These are phyloP conservation scores for Neurospora sp. DNA, from an alignment of 495 filamentous ascomycete species.

Conservation along the genomic window DNA sequence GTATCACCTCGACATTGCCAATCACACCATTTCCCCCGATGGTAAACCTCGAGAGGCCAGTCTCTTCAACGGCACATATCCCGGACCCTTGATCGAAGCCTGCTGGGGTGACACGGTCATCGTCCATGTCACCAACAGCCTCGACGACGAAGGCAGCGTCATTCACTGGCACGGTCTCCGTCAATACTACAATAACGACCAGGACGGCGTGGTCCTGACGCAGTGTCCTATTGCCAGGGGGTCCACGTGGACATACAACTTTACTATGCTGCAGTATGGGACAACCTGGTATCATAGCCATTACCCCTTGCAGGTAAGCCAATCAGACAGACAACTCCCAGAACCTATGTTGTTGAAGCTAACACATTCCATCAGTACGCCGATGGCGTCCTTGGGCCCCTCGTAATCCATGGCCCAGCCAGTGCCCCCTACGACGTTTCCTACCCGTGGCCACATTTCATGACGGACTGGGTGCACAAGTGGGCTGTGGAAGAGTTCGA, in stretches of 20 bases:
- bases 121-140: slow-evolving; percentile 40
- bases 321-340: neutral
- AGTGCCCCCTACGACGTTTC: slow-evolving; percentile 42
- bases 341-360: neutral
- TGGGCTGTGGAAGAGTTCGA: slow-evolving; percentile 11
- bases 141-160: slow-evolving; percentile 19
- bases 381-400: slow-evolving; percentile 34
- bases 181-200: slow-evolving; percentile 18
- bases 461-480: slow-evolving; percentile 26
- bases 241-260: slow-evolving; percentile 29
- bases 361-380: slow-evolving; percentile 28
- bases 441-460: slow-evolving; percentile 32
- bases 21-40: slow-evolving; percentile 27
- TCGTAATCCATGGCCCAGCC: slow-evolving; percentile 45
- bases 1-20: slow-evolving; percentile 21
- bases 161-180: slow-evolving; percentile 47
- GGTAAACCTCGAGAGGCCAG: slow-evolving; percentile 15
- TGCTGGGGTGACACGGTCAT: slow-evolving; percentile 48
- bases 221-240: slow-evolving; percentile 41
- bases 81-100: slow-evolving; percentile 46
- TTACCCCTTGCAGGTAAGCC: slow-evolving; percentile 23
- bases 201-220: slow-evolving; percentile 33
- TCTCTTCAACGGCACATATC: slow-evolving; percentile 25
- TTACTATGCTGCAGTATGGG: slow-evolving; percentile 40
- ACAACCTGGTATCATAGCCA: slow-evolving; percentile 46